Base-by-base conservation (phyloP, 768 basidiomycete genomes). In the Tricholomella constricta region DNA sequence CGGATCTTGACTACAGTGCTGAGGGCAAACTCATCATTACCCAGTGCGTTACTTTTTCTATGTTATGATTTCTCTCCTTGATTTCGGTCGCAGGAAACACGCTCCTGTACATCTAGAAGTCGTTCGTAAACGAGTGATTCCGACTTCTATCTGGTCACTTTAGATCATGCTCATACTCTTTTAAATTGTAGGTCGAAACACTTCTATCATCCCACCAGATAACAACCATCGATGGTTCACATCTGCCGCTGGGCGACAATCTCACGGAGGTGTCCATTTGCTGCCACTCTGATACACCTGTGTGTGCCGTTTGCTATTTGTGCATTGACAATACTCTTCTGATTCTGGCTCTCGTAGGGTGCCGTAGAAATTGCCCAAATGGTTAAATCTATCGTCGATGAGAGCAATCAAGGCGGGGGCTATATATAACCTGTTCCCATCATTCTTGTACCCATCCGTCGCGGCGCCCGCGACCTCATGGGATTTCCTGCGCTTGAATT, bases 211-310 rank as follows among this genome's bases (percentile, higher is more conserved):
- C 66, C 50, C 76, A 73, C 4, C 61, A 72, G 51, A 71, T 85
- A 42, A 82, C 82, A 11, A 85, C 84, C 2, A 65, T 70, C 1
- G 64, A 67, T 22, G 78, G 76, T 2, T 67, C 62, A 0, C 65
- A 60, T 45, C 57, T 84, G 1, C 75, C 78, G 2, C 65, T 84
- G 2, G 76, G 75, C 5, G 63, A 68, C 4, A 71, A 73, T 44
- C 61, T 85, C 8, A 50, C 58, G 0, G 79, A 82, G 46, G 80
- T 86, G 0, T 79, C 84, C 4, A 85, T 86, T 19, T 86, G 83
- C 49, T 81, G 81, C 53, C 85, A 86, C 62, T 85, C 83, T 0
- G 84, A 86, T 51, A 85, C 82, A 0, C 82, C 85, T 1, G 81
- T 85, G 34, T 62, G 82, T 62, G 49, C 34, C 47, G 35, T 50